A percentile compares a stretch with the other conserved stretches of the same genome.
Conservation (phyloP, 305 asterid genomes). For the Euphrasia arctica region DNA sequence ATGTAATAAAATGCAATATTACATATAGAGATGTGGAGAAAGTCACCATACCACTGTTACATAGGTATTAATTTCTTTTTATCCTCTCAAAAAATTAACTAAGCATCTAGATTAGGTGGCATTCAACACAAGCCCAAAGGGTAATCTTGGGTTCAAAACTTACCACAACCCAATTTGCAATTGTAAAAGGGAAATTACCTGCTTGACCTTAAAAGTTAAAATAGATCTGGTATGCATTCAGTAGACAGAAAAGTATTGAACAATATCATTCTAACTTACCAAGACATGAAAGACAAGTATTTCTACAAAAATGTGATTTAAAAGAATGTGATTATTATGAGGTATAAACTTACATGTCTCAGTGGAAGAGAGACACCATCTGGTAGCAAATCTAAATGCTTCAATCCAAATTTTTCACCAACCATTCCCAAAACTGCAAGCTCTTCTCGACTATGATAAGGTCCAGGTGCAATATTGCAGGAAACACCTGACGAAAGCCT, state of each 20-base stretch:
- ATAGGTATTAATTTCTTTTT: not conserved
- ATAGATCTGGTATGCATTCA: conserved; percentile 13
- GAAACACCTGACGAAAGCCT: conserved; percentile 79
- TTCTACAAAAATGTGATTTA: conserved; percentile 10
- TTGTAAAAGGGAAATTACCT: conserved; percentile 1
- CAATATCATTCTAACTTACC: not conserved
- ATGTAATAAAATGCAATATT: conserved; percentile 17
- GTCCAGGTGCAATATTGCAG: conserved; percentile 72
- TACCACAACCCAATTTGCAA: conserved; percentile 11
- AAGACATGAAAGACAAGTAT: conserved; percentile 11
- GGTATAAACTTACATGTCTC: conserved; percentile 77
- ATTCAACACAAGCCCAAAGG: conserved; percentile 17
- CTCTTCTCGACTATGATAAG: conserved; percentile 64
- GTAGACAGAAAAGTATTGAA: conserved; percentile 10
- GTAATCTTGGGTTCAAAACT: conserved; percentile 8
- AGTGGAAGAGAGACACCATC: conserved; percentile 94
- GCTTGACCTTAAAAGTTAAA: conserved; percentile 13
- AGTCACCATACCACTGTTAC: conserved; percentile 14
- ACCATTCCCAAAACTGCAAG: conserved; percentile 89
- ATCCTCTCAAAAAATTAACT: conserved; percentile 10
- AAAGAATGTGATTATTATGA: conserved; percentile 13
- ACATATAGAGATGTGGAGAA: conserved; percentile 5
- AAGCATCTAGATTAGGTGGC: conserved; percentile 13
- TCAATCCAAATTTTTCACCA: conserved; percentile 92
- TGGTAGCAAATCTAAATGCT: conserved; percentile 87